Conservation (phyloP, 169 alveolate genomes). For the Sarcocystis neurona region DNA sequence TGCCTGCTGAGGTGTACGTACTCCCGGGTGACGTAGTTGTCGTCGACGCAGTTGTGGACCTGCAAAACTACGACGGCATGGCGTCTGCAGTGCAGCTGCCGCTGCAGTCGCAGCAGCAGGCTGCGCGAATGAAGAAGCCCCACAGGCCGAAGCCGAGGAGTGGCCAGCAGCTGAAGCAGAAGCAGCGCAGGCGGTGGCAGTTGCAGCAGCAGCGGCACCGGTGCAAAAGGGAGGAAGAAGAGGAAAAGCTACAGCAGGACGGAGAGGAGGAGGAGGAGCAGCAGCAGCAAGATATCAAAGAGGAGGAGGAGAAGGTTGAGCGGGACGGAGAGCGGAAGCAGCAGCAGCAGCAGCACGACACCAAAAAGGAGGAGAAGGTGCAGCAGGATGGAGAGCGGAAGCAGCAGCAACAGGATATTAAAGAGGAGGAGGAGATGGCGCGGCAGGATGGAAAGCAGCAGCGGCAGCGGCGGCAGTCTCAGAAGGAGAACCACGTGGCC, state of each 20-base stretch:
- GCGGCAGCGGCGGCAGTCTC: not conserved
- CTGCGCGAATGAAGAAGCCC: not conserved
- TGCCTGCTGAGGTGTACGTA: constrained; percentile 34
- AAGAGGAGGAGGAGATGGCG: not conserved
- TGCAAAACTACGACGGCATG: constrained; percentile 22
- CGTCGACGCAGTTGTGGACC: constrained; percentile 38
- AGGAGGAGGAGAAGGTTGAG: not conserved
- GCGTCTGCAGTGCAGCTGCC: not conserved
- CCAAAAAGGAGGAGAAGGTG: not conserved
- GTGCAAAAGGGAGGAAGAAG: not conserved
- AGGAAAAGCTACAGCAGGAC: not conserved
- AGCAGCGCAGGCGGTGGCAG: not conserved
- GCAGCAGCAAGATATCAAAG: not conserved
- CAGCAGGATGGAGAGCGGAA: not conserved
- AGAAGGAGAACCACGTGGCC: not conserved
- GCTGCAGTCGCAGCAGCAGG: not conserved
- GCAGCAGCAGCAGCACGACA: not conserved
- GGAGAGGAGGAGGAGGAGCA: not conserved
- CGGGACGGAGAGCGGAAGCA: not conserved
- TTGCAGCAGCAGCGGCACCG: not conserved
- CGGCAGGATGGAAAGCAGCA: not conserved
- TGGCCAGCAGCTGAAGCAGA: not conserved
- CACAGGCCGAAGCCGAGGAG: not conserved
- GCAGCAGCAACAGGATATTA: not conserved
- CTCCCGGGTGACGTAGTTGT: constrained; percentile 15